phyloP scores from a whole-genome alignment of 2,329 filamentous ascomycete species.

The Xylaria sp. region DNA sequence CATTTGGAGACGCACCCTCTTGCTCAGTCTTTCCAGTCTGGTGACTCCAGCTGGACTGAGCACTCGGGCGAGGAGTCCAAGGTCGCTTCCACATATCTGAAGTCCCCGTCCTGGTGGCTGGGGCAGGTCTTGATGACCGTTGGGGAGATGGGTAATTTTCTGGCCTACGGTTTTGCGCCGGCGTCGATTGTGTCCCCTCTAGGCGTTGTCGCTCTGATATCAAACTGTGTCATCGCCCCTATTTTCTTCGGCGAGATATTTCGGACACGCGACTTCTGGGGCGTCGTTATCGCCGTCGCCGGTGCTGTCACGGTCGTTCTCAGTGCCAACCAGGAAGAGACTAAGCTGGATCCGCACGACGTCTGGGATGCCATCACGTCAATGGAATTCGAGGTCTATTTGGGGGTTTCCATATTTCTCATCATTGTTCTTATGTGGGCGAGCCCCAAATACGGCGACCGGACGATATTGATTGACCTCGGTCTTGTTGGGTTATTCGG shows the following conservation, averaged over 20 bases:
- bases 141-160: constrained; percentile 93
- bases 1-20: constrained; percentile 55
- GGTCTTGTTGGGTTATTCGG: constrained; percentile 93
- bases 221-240: constrained; percentile 95
- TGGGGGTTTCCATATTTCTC: constrained; percentile 72
- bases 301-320: constrained; percentile 92
- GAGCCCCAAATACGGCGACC: constrained; percentile 81
- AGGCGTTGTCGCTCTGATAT: constrained; percentile 94
- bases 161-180: constrained; percentile 96
- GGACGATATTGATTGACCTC: constrained; percentile 87
- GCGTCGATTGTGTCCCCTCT: constrained; percentile 96
- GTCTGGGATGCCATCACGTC: constrained; percentile 88
- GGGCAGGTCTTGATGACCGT: constrained; percentile 91
- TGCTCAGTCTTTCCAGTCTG: constrained; percentile 52
- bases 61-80: constrained; percentile 42
- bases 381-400: constrained; percentile 88
- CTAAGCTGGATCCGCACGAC: constrained; percentile 85
- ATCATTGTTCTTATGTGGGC: constrained; percentile 80
- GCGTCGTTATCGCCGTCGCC: constrained; percentile 82
- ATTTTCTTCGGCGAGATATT: constrained; percentile 92
- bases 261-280: constrained; percentile 80
- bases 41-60: constrained; percentile 43
- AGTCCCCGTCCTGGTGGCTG: constrained; percentile 94
- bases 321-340: constrained; percentile 86
- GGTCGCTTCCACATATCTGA: constrained; percentile 72